phyloP scores from a whole-genome alignment of 192 early-diverging fungal genomes.

The Phycomyces nitens region DNA sequence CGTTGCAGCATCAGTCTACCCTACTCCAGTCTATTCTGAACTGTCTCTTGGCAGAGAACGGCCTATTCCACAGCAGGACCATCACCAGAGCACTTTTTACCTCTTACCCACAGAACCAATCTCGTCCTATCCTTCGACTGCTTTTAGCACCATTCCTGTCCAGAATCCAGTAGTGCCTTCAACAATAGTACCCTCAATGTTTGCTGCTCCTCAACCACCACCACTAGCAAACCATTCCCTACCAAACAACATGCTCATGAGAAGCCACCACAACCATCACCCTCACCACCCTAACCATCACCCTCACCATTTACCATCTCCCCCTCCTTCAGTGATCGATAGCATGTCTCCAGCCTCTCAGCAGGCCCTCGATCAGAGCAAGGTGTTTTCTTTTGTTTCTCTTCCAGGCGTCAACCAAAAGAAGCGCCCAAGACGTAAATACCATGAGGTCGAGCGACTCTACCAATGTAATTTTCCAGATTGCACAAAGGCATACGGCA shows the following conservation, averaged over 20 bases:
- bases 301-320: conserved; percentile 19
- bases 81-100: conserved; percentile 6
- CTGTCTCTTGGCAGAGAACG: conserved; percentile 1
- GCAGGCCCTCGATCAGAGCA: conserved; percentile 11
- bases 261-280: neutral
- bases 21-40: neutral
- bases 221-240: no score
- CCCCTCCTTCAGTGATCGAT: conserved; percentile 17
- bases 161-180: conserved; percentile 1
- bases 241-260: no score
- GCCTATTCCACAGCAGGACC: conserved; percentile 2
- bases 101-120: neutral
- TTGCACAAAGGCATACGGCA: conserved; percentile 58
- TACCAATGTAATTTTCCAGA: conserved; percentile 51
- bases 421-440: conserved; percentile 53
- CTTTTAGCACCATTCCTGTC: neutral
- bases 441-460: conserved; percentile 61
- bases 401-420: conserved; percentile 49
- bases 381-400: conserved; percentile 45
- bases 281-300: neutral
- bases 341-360: conserved; percentile 2
- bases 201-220: conserved; percentile 13
- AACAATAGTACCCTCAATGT: conserved; percentile 6
- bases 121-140: neutral
- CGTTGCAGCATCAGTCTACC: neutral